These are phyloP conservation scores for Periconia digitata DNA, from an alignment of 2,329 filamentous ascomycete genomes.

Conservation along the genomic window DNA sequence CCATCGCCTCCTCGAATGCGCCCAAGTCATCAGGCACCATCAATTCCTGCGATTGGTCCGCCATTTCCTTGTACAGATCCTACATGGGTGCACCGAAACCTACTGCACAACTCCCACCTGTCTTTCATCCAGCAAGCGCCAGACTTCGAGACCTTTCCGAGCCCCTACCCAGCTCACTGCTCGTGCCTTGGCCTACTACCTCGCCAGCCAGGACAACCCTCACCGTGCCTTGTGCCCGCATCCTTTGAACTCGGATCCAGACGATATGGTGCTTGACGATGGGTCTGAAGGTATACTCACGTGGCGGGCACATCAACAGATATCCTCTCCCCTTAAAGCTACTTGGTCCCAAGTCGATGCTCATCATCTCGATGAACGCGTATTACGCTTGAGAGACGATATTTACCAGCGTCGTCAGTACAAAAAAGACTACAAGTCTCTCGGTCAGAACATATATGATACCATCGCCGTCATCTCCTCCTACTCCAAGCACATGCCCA, in stretches of 20 bases:
- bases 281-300: constrained; percentile 5
- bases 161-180: constrained; percentile 81
- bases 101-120: constrained; percentile 76
- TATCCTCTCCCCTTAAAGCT: constrained; percentile 10
- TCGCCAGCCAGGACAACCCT: constrained; percentile 79
- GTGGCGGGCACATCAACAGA: not conserved
- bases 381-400: constrained; percentile 2
- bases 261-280: constrained; percentile 24
- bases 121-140: constrained; percentile 72
- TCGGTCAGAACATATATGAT: constrained; percentile 60
- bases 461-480: constrained; percentile 37
- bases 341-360: not conserved
- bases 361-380: not conserved
- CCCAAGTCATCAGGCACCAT: constrained; percentile 28
- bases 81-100: constrained; percentile 72
- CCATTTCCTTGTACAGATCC: constrained; percentile 74
- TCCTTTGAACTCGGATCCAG: constrained; percentile 36
- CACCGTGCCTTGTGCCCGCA: constrained; percentile 68
- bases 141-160: constrained; percentile 69
- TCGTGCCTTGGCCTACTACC: constrained; percentile 74
- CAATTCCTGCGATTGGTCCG: constrained; percentile 37
- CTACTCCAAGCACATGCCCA: constrained; percentile 36
- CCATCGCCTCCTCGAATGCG: constrained; percentile 35
- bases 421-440: constrained; percentile 61
- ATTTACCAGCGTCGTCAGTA: constrained; percentile 28